Conservation (phyloP, 2,329 filamentous ascomycete genomes). For the Neocucurbitaria cava region DNA sequence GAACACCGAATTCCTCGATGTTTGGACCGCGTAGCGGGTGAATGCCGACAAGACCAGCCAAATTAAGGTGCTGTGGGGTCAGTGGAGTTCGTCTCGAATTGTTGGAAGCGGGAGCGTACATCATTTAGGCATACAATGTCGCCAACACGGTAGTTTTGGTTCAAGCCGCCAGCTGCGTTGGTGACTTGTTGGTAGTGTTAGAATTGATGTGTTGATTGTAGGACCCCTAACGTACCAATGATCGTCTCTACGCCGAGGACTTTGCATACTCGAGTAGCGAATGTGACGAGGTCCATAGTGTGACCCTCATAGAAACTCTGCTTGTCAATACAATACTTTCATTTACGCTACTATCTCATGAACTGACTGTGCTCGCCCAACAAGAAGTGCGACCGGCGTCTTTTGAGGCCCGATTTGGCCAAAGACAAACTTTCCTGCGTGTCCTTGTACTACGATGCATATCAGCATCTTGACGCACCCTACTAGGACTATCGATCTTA, state of each 20-base stretch:
- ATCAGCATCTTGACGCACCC: background rate
- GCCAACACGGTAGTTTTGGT: constrained; percentile 68
- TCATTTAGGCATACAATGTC: constrained; percentile 72
- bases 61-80: constrained; percentile 63
- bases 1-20: constrained; percentile 65
- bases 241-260: constrained; percentile 66
- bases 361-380: constrained; percentile 69
- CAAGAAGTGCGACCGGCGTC: constrained; percentile 67
- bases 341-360: background rate
- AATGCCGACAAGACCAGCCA: constrained; percentile 66
- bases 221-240: constrained; percentile 53
- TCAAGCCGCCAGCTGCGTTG: constrained; percentile 71
- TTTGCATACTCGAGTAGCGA: constrained; percentile 70
- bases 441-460: constrained; percentile 57
- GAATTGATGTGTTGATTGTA: background rate
- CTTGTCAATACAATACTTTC: constrained; percentile 19
- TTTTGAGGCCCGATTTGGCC: constrained; percentile 62
- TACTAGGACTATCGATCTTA: background rate
- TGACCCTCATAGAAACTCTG: constrained; percentile 72
- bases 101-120: constrained; percentile 47
- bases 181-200: constrained; percentile 58
- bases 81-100: constrained; percentile 6
- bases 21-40: constrained; percentile 70
- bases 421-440: constrained; percentile 71
- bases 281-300: constrained; percentile 67